Evolutionary conservation across 2,329 filamentous ascomycete species (phyloP), one percentile per base, ranked within the genome.

Genomic region (Corinectria fuckeliana): DNA sequence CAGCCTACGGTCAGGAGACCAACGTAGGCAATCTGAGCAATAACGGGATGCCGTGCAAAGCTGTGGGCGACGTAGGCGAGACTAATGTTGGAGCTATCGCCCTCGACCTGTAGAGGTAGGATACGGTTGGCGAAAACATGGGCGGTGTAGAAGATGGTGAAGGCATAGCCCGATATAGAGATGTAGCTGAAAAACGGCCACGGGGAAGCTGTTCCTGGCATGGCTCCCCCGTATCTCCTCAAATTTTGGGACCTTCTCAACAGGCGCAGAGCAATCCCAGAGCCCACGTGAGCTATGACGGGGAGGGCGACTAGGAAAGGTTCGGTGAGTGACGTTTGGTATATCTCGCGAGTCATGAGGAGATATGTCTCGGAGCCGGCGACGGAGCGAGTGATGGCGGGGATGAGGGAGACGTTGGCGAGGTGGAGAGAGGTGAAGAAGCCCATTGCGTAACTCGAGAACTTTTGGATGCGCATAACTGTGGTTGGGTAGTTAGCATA

Each of bases 341-440:
- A 98, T 75, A 95, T 88, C 48, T 96, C 93, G 61, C 94, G 88
- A 25, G 93, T 93, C 75, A 97, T 91, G 64, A 98, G 89, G 48
- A 98, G 88, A 76, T 93, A 96, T 49, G 88, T 88, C 73, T 97
- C 93, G 60, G 91, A 91, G 51, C 87, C 85, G 8, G 89, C 80
- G 6, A 95, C 85, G 44, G 90, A 92, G 57, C 83, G 85, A 38
- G 91, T 92, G 49, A 88, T 69, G 34, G 95, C 85, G 0, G 92
- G 93, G 64, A 96, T 89, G 41, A 96, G 75, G 7, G 91, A 91
- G 30, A 92, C 94, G 69, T 93, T 96, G 70, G 88, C 83, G 62
- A 95, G 81, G 78, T 96, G 93, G 57, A 95, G 82, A 26, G 86
- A 82, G 30, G 89, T 84, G 78, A 94, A 96, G 65, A 91, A 79